Evolutionary conservation across 768 basidiomycete species (phyloP), one percentile per base, ranked within the genome.

Genomic region (Amanita pseudoporphyria): DNA sequence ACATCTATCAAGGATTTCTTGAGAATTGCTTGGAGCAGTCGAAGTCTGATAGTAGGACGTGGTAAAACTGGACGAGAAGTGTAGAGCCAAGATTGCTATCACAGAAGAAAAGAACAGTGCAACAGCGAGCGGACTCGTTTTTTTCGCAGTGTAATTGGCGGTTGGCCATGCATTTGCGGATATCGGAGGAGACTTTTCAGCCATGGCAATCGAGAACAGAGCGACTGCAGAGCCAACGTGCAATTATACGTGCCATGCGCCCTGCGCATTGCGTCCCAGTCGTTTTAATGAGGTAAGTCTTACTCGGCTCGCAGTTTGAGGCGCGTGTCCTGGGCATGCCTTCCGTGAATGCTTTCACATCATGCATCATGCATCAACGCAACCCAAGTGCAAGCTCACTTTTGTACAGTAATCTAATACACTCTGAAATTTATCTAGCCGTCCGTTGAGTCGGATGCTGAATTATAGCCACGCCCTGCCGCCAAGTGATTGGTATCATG

Each of bases 1-100:
- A 78, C 57, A 95, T 45, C 62, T 70, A 13, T 57, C 57, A 35
- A 72, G 68, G 21, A 72, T 63, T 28, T 64, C 58, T 53, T 67
- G 58, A 9, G 60, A 57, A 50, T 63, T 59, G 26, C 56, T 36
- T 9, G 63, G 60, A 1, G 54, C 38, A 28, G 52, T 54, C 5
- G 53, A 58, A 12, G 53, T 37, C 16, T 31, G 51, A 30, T 42
- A 33, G 37, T 48, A 12, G 37, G 21, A 32, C 9, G 30, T 52
- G 38, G 7, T 36, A 36, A 54, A 28, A 39, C 50, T 13, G 45
- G 21, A 41, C 45, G 39, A 31, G 54, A 53, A 36, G 38, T 50
- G 40, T 21, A 52, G 18, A 35, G 45, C 45, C 19, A 52, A 18
- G 36, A 45, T 26, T 16, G 51, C 42, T 41, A 52, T 35, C 38